phyloP scores from a whole-genome alignment of 306 rosid species.

The Vigna mungo region DNA sequence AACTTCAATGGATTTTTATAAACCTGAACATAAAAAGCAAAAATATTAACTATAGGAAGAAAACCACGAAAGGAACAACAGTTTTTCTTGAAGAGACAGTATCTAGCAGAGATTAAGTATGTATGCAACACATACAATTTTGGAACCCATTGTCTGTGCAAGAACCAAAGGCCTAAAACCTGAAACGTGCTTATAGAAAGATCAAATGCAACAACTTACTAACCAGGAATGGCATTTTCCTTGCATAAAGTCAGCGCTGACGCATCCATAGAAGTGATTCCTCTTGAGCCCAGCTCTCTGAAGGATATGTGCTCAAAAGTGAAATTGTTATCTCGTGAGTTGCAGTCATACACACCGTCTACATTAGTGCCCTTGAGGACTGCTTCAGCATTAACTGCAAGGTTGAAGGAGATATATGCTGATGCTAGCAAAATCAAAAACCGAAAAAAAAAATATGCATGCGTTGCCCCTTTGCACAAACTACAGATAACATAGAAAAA shows the following conservation, averaged over 20 bases:
- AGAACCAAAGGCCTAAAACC: conserved; percentile 32
- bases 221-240: conserved; percentile 75
- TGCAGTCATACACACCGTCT: conserved; percentile 63
- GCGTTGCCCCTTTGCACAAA: not conserved
- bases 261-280: conserved; percentile 60
- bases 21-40: conserved; percentile 28
- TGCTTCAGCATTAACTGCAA: conserved; percentile 67
- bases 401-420: not conserved
- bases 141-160: conserved; percentile 15
- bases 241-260: conserved; percentile 65
- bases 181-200: conserved; percentile 15
- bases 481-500: not conserved
- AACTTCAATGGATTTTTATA: conserved; percentile 19
- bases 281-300: conserved; percentile 64
- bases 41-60: conserved; percentile 27
- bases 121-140: conserved; percentile 17
- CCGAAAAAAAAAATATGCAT: not conserved
- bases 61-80: conserved; percentile 12
- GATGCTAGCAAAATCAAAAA: conserved; percentile 23
- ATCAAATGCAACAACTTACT: conserved; percentile 45
- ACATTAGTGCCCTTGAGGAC: conserved; percentile 69
- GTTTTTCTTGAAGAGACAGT: conserved; percentile 7
- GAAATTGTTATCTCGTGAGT: conserved; percentile 60
- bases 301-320: conserved; percentile 65
- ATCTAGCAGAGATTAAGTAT: not conserved